phyloP scores from a whole-genome alignment of 2,329 filamentous ascomycete genomes.

The Hypoxylon rubiginosum region DNA sequence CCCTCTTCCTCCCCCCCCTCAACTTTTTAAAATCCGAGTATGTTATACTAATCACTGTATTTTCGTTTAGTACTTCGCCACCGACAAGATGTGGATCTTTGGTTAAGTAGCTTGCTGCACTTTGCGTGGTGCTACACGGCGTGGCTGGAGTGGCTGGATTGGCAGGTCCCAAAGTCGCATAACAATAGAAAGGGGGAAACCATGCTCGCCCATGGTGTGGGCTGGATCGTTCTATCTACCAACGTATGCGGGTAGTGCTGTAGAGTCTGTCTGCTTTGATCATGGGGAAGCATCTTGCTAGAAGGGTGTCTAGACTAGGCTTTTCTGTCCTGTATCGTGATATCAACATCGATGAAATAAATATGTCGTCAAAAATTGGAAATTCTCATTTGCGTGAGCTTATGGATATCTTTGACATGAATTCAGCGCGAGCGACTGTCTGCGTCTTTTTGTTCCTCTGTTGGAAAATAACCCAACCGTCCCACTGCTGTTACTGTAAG shows the following conservation, averaged over 20 bases:
- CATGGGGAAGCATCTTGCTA: slow-evolving; percentile 38
- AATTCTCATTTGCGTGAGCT: slow-evolving; percentile 35
- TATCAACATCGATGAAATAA: slow-evolving; percentile 38
- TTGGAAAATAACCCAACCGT: slow-evolving; percentile 18
- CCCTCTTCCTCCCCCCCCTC: too few relatives aligned
- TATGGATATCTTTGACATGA: slow-evolving; percentile 37
- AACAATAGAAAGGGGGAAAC: slow-evolving; percentile 24
- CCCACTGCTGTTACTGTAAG: slow-evolving; percentile 9
- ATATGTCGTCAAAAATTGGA: slow-evolving; percentile 29
- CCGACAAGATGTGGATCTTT: slow-evolving; percentile 70
- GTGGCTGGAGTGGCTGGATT: slow-evolving; percentile 9
- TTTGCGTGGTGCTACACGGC: slow-evolving; percentile 9
- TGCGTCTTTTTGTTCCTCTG: slow-evolving; percentile 13
- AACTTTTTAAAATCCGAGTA: not conserved
- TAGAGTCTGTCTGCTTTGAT: slow-evolving; percentile 26
- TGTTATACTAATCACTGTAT: slow-evolving; percentile 30
- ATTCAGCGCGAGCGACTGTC: slow-evolving; percentile 21
- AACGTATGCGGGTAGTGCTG: slow-evolving; percentile 26
- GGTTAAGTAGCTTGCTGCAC: slow-evolving; percentile 56
- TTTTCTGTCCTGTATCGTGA: slow-evolving; percentile 42
- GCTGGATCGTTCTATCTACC: slow-evolving; percentile 25
- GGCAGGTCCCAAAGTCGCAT: slow-evolving; percentile 12
- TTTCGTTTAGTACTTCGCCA: slow-evolving; percentile 65
- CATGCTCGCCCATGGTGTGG: slow-evolving; percentile 6
- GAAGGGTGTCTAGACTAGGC: slow-evolving; percentile 46